phyloP scores from a whole-genome alignment of 2,329 filamentous ascomycete genomes.

The Epichloe hybrida region DNA sequence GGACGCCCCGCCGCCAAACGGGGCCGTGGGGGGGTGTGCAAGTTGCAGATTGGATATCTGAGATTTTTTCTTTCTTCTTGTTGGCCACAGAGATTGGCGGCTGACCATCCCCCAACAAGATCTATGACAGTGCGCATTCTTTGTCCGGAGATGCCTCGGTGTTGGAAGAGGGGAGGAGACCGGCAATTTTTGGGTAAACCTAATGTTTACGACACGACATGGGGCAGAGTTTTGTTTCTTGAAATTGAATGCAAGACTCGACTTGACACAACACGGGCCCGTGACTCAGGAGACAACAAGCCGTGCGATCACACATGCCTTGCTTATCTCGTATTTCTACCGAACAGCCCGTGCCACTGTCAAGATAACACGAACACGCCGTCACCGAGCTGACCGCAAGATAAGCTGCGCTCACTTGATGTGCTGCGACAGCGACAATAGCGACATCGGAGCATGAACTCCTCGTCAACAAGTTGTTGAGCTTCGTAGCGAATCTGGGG shows the following conservation, averaged over 20 bases:
- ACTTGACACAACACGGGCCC: neutral
- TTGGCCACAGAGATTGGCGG: too few relatives aligned
- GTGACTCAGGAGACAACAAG: neutral
- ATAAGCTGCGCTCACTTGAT: constrained; percentile 1
- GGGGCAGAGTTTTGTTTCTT: neutral
- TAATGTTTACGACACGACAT: too few relatives aligned
- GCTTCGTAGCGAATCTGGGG: too few relatives aligned
- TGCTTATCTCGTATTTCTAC: neutral
- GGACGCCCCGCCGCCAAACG: neutral
- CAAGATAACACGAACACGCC: constrained; percentile 3
- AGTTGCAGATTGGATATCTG: neutral
- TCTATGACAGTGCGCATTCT: too few relatives aligned
- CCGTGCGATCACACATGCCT: neutral
- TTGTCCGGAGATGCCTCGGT: constrained; percentile 1
- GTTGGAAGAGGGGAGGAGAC: neutral
- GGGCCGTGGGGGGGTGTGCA: neutral
- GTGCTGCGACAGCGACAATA: neutral
- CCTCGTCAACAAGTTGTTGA: too few relatives aligned
- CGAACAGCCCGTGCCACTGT: neutral
- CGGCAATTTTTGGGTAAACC: too few relatives aligned
- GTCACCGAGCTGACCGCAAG: constrained; percentile 3
- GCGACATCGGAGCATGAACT: neutral
- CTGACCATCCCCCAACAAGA: too few relatives aligned
- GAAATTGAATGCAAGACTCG: neutral
- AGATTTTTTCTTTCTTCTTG: neutral